Percentiles rank a stretch among this genome's conserved stretches.
phyloP scores from a whole-genome alignment of 2,329 filamentous ascomycete genomes.

The Fonsecaea pugnacius region DNA sequence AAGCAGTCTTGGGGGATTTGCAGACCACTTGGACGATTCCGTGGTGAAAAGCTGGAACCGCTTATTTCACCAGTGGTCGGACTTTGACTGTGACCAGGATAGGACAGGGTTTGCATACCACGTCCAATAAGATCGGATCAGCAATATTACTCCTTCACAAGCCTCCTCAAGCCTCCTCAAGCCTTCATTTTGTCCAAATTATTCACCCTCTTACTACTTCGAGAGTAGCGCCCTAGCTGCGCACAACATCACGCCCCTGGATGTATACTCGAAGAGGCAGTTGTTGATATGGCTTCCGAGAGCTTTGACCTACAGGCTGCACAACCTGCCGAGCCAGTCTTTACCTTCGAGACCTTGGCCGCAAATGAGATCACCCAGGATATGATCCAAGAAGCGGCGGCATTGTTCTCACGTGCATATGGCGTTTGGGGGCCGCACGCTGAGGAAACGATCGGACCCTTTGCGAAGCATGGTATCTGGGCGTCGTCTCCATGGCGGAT shows the following conservation, averaged over 20 bases:
- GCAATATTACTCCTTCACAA: not conserved
- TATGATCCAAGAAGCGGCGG: slow-evolving; percentile 44
- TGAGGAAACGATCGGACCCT: slow-evolving; percentile 12
- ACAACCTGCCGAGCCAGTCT: not conserved
- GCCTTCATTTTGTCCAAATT: no score
- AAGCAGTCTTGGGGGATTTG: not conserved
- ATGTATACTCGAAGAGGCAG: not conserved
- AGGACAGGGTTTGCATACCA: not conserved
- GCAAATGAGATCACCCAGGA: slow-evolving; percentile 41
- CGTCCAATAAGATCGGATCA: not conserved
- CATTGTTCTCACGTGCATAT: slow-evolving; percentile 44
- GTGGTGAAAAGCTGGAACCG: not conserved
- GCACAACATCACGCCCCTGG: not conserved
- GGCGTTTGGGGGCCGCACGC: slow-evolving; percentile 40
- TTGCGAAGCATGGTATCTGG: slow-evolving; percentile 15
- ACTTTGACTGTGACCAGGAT: not conserved
- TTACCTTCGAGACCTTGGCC: slow-evolving; percentile 39
- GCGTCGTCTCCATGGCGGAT: not conserved
- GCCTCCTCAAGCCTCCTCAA: not conserved
- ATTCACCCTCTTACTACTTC: no score
- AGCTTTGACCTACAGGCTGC: not conserved
- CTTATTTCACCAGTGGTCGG: not conserved
- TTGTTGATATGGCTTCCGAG: not conserved
- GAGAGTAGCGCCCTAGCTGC: not conserved
- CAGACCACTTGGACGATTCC: not conserved